A percentile compares a stretch with the other conserved stretches of the same genome.
Evolutionary conservation across 176 grass and related monocot species (phyloP).

Genomic region (Juncus inflexus): DNA sequence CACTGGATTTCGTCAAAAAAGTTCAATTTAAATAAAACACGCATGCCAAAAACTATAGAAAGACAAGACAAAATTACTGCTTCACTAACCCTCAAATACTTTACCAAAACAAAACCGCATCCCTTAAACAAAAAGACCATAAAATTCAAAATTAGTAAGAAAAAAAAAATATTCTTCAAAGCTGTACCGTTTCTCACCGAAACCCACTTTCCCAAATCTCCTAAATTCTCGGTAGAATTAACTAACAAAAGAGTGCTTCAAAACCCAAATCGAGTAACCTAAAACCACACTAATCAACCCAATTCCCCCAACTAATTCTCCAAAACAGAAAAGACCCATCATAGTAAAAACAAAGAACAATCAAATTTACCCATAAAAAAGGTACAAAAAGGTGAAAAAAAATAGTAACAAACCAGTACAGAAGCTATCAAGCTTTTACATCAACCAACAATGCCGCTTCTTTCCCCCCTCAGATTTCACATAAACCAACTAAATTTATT

Average conservation of each 20-base stretch:
- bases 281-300: background rate
- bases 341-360: background rate
- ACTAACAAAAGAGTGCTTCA: background rate
- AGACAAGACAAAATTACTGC: too few relatives aligned
- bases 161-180: background rate
- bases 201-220: background rate
- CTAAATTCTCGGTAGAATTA: background rate
- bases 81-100: too few relatives aligned
- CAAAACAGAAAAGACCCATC: background rate
- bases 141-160: background rate
- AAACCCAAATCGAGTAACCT: background rate
- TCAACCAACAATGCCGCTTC: conserved; percentile 21
- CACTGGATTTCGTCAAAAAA: too few relatives aligned
- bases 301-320: background rate
- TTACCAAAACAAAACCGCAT: too few relatives aligned
- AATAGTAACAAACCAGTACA: background rate
- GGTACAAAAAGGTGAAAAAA: background rate
- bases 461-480: conserved; percentile 13
- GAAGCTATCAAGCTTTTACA: conserved; percentile 5
- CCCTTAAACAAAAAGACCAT: background rate
- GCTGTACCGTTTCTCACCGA: background rate
- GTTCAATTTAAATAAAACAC: too few relatives aligned
- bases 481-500: background rate
- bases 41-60: too few relatives aligned
- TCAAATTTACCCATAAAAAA: background rate